These are phyloP conservation scores for Fusarium paranaense DNA, from an alignment of 2,329 filamentous ascomycete species.

Conservation along the genomic window DNA sequence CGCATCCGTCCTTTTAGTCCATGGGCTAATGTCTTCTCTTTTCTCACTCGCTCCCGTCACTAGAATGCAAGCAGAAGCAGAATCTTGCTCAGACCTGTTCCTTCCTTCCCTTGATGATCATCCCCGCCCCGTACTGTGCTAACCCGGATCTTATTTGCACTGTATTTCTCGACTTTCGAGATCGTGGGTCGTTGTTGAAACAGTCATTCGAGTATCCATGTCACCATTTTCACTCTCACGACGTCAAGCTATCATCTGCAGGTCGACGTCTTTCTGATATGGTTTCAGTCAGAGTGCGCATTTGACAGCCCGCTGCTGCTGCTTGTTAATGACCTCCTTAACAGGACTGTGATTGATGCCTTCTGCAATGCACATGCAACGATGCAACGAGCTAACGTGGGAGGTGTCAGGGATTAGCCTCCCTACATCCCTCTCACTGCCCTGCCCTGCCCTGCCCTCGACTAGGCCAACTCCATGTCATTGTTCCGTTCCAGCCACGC, in stretches of 20 bases:
- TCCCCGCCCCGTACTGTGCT: conserved; percentile 11
- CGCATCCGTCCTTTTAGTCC: conserved; percentile 4
- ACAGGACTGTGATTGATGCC: conserved; percentile 11
- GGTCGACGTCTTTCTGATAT: not conserved
- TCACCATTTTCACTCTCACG: not conserved
- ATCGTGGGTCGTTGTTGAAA: conserved; percentile 4
- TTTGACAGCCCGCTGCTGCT: not conserved
- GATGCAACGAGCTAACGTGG: conserved; percentile 36
- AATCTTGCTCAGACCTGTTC: conserved; percentile 4
- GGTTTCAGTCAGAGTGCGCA: not conserved
- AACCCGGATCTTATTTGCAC: not conserved
- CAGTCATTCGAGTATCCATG: not conserved
- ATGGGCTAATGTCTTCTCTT: conserved; percentile 30
- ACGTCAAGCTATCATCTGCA: not conserved
- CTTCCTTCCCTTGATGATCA: conserved; percentile 11
- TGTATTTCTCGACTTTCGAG: conserved; percentile 6
- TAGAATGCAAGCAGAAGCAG: not conserved
- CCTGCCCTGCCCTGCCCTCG: conserved; percentile 11
- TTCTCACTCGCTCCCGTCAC: conserved; percentile 20
- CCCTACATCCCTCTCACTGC: not conserved
- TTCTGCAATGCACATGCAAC: conserved; percentile 34
- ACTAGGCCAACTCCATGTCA: conserved; percentile 1
- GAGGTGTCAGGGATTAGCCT: conserved; percentile 12
- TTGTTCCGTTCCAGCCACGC: conserved; percentile 26
- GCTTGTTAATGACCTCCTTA: not conserved